Percentiles rank a stretch among this genome's conserved stretches.
Evolutionary conservation across 495 filamentous ascomycete species (phyloP).

Genomic region (Penicillium salamii): DNA sequence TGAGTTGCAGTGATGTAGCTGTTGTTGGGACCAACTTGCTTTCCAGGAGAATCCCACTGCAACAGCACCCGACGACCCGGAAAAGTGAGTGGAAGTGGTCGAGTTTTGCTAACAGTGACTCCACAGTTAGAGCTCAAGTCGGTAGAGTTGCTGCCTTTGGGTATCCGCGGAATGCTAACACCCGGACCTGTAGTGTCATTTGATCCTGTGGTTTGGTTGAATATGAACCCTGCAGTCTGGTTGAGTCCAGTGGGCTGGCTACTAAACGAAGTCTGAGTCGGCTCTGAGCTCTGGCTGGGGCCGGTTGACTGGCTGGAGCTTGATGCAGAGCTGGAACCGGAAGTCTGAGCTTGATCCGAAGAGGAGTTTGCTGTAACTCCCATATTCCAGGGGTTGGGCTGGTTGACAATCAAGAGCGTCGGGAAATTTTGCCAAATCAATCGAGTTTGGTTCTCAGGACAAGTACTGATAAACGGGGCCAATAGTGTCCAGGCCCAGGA

Average conservation of each 20-base stretch:
- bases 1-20: conserved; percentile 65
- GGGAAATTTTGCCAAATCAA: conserved; percentile 91
- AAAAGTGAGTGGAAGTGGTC: conserved; percentile 65
- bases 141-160: conserved; percentile 17
- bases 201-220: conserved; percentile 53
- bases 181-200: conserved; percentile 36
- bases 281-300: neutral
- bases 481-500: conserved; percentile 86
- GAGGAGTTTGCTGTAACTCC: neutral
- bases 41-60: conserved; percentile 69
- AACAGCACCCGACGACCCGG: conserved; percentile 71
- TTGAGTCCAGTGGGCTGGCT: neutral
- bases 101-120: conserved; percentile 60
- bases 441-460: conserved; percentile 70
- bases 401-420: conserved; percentile 67
- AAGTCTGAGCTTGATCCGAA: conserved; percentile 9
- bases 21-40: conserved; percentile 73
- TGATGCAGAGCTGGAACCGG: neutral
- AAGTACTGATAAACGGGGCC: conserved; percentile 79
- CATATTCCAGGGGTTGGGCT: conserved; percentile 65
- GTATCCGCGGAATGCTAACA: conserved; percentile 27
- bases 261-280: neutral
- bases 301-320: neutral
- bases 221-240: conserved; percentile 22
- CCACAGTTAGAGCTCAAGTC: conserved; percentile 52